Conservation (phyloP, 495 filamentous ascomycete genomes). For the Cercophora newfieldiana region DNA sequence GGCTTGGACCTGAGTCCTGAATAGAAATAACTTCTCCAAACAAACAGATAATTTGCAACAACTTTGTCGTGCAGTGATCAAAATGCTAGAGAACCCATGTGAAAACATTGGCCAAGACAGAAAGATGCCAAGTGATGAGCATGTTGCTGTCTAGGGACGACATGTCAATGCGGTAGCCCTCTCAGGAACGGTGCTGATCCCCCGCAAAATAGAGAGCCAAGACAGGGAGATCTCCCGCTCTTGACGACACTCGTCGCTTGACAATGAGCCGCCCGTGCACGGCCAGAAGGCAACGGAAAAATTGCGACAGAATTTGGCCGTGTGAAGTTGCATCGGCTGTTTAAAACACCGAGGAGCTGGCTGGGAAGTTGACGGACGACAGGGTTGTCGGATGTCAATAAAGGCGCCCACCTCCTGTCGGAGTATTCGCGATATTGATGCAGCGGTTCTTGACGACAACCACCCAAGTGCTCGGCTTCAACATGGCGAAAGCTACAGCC, state of each 20-base stretch:
- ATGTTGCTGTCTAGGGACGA: neutral
- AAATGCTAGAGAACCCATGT: no score
- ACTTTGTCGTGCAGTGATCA: no score
- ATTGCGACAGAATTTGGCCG: slow-evolving; percentile 7
- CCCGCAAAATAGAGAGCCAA: slow-evolving; percentile 14
- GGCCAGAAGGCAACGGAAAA: slow-evolving; percentile 14
- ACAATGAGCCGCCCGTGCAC: neutral
- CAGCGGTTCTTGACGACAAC: neutral
- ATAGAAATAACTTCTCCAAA: no score
- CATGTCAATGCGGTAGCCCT: neutral
- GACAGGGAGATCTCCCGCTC: slow-evolving; percentile 7
- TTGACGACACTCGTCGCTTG: neutral
- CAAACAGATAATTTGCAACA: no score
- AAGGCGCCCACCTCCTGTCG: neutral
- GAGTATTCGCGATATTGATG: slow-evolving; percentile 4
- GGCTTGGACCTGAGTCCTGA: no score
- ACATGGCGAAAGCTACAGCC: slow-evolving; percentile 5
- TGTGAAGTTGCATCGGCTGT: slow-evolving; percentile 22
- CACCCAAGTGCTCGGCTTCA: neutral
- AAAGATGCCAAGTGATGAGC: no score
- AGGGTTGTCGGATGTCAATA: neutral
- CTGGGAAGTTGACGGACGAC: neutral
- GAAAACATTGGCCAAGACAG: neutral
- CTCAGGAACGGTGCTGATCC: neutral
- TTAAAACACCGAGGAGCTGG: slow-evolving; percentile 15